These are phyloP conservation scores for Aspergillus sp. DNA, from an alignment of 2,329 filamentous ascomycete genomes.

Conservation along the genomic window DNA sequence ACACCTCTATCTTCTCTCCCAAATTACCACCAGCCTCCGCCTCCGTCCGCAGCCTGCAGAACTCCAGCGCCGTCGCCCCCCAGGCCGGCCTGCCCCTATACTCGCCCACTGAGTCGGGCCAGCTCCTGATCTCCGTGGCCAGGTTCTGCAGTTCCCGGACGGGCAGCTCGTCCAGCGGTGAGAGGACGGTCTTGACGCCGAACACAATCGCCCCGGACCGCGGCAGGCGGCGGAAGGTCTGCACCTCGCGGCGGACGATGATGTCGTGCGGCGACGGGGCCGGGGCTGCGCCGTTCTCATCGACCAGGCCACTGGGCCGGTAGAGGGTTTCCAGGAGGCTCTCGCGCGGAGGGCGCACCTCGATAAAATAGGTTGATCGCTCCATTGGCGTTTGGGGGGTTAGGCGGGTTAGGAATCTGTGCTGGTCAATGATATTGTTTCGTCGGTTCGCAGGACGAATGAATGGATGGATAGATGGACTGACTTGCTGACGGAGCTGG, in stretches of 20 bases:
- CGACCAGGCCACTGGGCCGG: slow-evolving; percentile 32
- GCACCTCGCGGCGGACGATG: slow-evolving; percentile 40
- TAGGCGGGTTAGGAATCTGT: slow-evolving; percentile 39
- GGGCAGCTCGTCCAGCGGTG: slow-evolving; percentile 31
- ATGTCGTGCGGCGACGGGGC: slow-evolving; percentile 32
- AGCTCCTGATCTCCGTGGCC: slow-evolving; percentile 35
- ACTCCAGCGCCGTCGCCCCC: slow-evolving; percentile 32
- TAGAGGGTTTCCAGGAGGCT: slow-evolving; percentile 36
- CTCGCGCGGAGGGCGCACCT: slow-evolving; percentile 33
- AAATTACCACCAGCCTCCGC: slow-evolving; percentile 2
- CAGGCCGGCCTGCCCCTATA: slow-evolving; percentile 40
- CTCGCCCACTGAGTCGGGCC: slow-evolving; percentile 35
- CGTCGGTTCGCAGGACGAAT: not conserved
- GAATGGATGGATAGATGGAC: too few species aligned
- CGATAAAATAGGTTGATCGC: slow-evolving; percentile 42
- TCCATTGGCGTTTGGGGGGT: slow-evolving; percentile 38
- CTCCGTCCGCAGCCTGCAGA: slow-evolving; percentile 19
- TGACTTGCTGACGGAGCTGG: slow-evolving; percentile 35
- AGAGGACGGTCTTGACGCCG: slow-evolving; percentile 41
- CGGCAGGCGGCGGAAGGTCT: slow-evolving; percentile 41
- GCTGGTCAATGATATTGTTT: slow-evolving; percentile 3
- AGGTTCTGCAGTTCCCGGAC: slow-evolving; percentile 34
- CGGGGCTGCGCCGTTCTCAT: slow-evolving; percentile 28
- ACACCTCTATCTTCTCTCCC: slow-evolving; percentile 10
- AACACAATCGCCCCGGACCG: slow-evolving; percentile 40